These are phyloP conservation scores for Zasmidium cellare DNA, from an alignment of 2,329 filamentous ascomycete genomes.

Conservation along the genomic window DNA sequence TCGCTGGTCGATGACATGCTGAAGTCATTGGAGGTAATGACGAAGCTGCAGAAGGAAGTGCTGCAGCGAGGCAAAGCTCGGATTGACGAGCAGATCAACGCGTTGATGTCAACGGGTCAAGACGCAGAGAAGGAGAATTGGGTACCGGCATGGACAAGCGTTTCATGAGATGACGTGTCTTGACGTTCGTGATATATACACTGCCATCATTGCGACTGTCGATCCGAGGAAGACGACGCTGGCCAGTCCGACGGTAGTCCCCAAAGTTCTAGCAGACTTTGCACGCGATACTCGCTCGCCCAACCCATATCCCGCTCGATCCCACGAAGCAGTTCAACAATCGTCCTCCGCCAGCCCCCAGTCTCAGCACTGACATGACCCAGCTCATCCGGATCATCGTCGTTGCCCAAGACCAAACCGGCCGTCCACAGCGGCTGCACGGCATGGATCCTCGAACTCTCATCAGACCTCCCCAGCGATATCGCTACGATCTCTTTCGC, in stretches of 20 bases:
- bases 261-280: constrained; percentile 54
- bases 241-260: constrained; percentile 21
- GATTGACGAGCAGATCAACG: constrained; percentile 45
- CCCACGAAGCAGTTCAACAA: constrained; percentile 57
- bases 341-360: constrained; percentile 52
- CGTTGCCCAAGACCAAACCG: constrained; percentile 59
- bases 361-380: constrained; percentile 25
- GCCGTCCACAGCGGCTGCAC: constrained; percentile 63
- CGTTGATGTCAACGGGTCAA: constrained; percentile 12
- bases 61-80: constrained; percentile 58
- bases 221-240: background rate
- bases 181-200: background rate
- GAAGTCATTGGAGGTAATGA: constrained; percentile 63
- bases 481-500: constrained; percentile 64
- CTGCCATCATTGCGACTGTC: background rate
- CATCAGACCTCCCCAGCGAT: constrained; percentile 56
- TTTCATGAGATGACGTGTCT: constrained; percentile 7
- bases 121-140: constrained; percentile 22
- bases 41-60: constrained; percentile 60
- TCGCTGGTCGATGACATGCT: constrained; percentile 60
- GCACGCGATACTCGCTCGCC: constrained; percentile 63
- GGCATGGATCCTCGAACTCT: constrained; percentile 58
- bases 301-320: constrained; percentile 65
- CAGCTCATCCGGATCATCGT: constrained; percentile 16
- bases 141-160: constrained; percentile 30